Evolutionary conservation across 257 asterid genomes (phyloP), one percentile per base, ranked within the genome.

Genomic region (Solanum tarapatanum): DNA sequence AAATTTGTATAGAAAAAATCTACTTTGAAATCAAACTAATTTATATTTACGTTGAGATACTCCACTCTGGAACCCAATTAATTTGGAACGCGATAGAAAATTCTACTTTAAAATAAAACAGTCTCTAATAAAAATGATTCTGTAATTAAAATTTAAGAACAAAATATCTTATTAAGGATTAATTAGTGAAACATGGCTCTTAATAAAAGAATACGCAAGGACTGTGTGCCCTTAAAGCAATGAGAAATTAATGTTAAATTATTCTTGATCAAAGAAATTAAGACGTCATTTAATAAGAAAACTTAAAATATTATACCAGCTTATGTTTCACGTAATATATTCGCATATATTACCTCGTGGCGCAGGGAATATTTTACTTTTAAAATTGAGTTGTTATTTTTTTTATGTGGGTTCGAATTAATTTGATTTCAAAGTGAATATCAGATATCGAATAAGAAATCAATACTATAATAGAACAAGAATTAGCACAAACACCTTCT

Each of bases 161-260:
- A 0, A 69, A 69, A 69, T 1, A 28, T 24, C 4, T 24, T 0
- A 66, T 30, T 69, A 11, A 69, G 12, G 3, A 30, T 69, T n/a
- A 76, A 41, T 24, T 24, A 77, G 24, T 4, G 36, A 45, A 77
- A 41, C 84, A 36, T 43, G 84, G 37, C 26, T 23, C 84, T 79
- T 43, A 41, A 43, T 14, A 43, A 43, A 79, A 3, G 84, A 8
- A 79, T 43, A 79, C 26, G 37, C 64, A 79, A 77, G 84, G 36
- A 41, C 35, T 77, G 21, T 77, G 62, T 39, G 43, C 35, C 84
- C 84, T 77, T 77, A n/a, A 77, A 77, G 24, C 36, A 77, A 77
- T 24, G 24, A 41, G 6, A n/a, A 77, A 77, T 77, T 41, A 77
- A 41, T 11, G n/a, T 17, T 28, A 26, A 69, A 28, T 69, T 77